phyloP scores from a whole-genome alignment of 352 stramenopile genomes.

The Globisporangium nagaii region DNA sequence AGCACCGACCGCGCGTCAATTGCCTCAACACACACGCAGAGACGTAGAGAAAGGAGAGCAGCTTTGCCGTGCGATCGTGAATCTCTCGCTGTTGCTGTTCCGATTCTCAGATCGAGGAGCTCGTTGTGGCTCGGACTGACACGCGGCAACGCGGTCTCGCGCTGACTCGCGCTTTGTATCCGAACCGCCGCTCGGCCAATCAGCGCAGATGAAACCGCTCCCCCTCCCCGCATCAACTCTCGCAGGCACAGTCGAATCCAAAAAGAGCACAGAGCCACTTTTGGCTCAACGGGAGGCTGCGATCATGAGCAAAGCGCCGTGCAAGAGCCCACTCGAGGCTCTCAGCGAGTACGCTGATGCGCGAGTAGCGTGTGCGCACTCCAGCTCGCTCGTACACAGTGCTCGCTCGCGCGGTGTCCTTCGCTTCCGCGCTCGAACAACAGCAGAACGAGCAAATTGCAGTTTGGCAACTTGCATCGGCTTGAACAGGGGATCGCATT shows the following conservation, averaged over 20 bases:
- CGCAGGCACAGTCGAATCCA: background rate
- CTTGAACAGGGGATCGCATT: too few relatives aligned
- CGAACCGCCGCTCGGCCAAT: background rate
- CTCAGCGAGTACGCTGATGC: too few relatives aligned
- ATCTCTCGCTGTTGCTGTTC: too few relatives aligned
- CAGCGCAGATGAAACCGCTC: background rate
- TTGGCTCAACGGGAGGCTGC: too few relatives aligned
- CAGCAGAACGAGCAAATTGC: background rate
- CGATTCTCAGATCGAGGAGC: background rate
- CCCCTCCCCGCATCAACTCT: background rate
- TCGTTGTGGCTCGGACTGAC: too few relatives aligned
- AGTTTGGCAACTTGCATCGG: too few relatives aligned
- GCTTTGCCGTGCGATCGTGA: background rate
- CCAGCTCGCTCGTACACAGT: background rate
- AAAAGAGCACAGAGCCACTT: too few relatives aligned
- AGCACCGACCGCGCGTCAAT: background rate
- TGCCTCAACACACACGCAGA: too few relatives aligned
- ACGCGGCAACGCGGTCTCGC: background rate
- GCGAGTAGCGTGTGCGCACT: background rate
- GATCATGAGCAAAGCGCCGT: too few relatives aligned
- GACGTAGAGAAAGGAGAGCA: too few relatives aligned
- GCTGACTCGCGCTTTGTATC: conserved; percentile 5
- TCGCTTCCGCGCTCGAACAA: background rate
- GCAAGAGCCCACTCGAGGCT: too few relatives aligned
- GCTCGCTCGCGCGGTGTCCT: too few relatives aligned